A percentile compares a stretch with the other conserved stretches of the same genome.
Conservation (phyloP, 2,329 filamentous ascomycete species). For the Colletotrichum abscissum region DNA sequence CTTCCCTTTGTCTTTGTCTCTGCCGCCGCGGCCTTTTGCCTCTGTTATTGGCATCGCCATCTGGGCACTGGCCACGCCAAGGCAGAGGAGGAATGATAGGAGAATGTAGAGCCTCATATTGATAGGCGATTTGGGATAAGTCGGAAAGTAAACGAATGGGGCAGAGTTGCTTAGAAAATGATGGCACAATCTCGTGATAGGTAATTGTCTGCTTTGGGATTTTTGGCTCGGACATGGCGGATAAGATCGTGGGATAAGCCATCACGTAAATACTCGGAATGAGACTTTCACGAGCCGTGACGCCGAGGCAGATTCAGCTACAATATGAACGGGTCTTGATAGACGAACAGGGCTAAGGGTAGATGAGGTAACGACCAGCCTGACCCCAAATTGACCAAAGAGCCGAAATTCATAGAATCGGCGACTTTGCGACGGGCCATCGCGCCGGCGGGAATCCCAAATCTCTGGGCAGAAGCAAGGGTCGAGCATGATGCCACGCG, state of each 20-base stretch:
- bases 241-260: not conserved
- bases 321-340: not conserved
- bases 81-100: constrained; percentile 15
- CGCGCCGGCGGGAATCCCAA: not conserved
- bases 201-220: not conserved
- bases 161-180: not conserved
- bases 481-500: constrained; percentile 13
- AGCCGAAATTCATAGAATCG: not conserved
- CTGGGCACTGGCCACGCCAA: constrained; percentile 8
- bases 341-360: constrained; percentile 13
- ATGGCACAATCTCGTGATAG: not conserved
- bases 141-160: not conserved
- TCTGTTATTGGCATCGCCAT: constrained; percentile 4
- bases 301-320: constrained; percentile 17
- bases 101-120: constrained; percentile 16
- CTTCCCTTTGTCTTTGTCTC: not conserved
- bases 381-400: constrained; percentile 4
- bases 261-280: constrained; percentile 21
- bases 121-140: not conserved
- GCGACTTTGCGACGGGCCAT: not conserved
- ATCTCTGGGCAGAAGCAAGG: not conserved
- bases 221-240: not conserved
- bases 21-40: not conserved
- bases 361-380: not conserved
- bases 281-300: constrained; percentile 28